phyloP scores from a whole-genome alignment of 2,329 filamentous ascomycete genomes.

The Colletotrichum tropicicola region DNA sequence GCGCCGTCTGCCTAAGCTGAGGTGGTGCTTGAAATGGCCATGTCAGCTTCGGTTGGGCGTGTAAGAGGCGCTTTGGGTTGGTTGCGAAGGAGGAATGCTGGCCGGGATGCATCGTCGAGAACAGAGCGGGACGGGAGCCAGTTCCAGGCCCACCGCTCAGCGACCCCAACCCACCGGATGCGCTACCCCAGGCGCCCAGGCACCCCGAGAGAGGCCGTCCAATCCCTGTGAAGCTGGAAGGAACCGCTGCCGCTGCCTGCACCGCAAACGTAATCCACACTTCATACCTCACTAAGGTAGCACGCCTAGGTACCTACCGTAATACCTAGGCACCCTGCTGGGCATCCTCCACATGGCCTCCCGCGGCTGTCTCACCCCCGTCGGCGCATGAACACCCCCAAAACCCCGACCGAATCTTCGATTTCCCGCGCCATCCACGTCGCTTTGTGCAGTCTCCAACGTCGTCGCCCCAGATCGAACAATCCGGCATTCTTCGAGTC shows the following conservation, averaged over 20 bases:
- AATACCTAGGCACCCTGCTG: not conserved
- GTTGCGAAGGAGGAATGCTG: no score
- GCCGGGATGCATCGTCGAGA: not conserved
- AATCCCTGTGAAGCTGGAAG: constrained; percentile 7
- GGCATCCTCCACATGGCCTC: constrained; percentile 15
- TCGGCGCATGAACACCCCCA: constrained; percentile 23
- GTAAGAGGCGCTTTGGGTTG: no score
- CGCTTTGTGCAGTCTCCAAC: not conserved
- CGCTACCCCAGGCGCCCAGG: constrained; percentile 14
- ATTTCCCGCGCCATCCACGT: constrained; percentile 11
- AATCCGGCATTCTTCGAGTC: not conserved
- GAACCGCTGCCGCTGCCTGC: constrained; percentile 5
- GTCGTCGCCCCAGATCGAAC: not conserved
- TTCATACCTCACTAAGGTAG: no score
- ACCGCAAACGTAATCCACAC: constrained; percentile 8
- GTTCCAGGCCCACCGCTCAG: not conserved
- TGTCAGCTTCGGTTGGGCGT: no score
- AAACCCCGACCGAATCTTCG: constrained; percentile 19
- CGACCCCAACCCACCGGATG: constrained; percentile 1
- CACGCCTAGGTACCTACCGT: no score
- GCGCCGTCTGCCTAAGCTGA: no score
- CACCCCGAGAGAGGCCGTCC: not conserved
- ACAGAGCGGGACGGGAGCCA: not conserved
- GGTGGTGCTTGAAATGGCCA: no score
- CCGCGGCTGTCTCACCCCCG: constrained; percentile 22